Evolutionary conservation across 2,329 filamentous ascomycete species (phyloP).

Genomic region (Blastomyces gilchristii): DNA sequence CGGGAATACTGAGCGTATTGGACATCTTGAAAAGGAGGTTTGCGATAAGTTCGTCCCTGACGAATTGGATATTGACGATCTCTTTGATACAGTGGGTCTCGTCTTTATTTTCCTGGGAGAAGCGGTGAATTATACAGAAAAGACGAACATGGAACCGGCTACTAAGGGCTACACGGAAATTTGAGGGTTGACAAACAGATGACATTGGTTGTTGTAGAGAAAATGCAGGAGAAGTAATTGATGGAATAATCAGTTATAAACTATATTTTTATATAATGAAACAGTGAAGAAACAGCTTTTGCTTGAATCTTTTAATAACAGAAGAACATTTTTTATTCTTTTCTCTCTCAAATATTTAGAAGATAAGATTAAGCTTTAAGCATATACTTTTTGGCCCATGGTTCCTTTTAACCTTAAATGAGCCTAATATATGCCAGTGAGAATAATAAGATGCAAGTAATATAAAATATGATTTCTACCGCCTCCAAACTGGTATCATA

Average conservation of each 20-base stretch:
- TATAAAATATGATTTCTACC: neutral
- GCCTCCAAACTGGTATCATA: neutral
- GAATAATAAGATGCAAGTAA: neutral
- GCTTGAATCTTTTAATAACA: neutral
- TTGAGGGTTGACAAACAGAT: neutral
- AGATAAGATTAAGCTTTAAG: neutral
- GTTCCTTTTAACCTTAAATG: neutral
- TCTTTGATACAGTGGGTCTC: neutral
- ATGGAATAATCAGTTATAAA: too few relatives aligned
- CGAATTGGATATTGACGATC: neutral
- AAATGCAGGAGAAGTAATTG: too few relatives aligned
- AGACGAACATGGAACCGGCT: neutral
- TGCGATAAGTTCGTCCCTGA: slow-evolving; percentile 1
- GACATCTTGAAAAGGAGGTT: neutral
- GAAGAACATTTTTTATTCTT: neutral
- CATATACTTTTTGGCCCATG: neutral
- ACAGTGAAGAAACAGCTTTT: too few relatives aligned
- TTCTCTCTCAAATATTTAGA: too few relatives aligned
- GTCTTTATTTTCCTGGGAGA: neutral
- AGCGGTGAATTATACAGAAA: neutral
- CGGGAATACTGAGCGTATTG: neutral
- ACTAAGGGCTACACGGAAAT: neutral
- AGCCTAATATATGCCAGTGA: too few relatives aligned
- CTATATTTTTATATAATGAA: too few relatives aligned
- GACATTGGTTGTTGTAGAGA: too few relatives aligned